Evolutionary conservation across 2,329 filamentous ascomycete species (phyloP), one percentile per base, ranked within the genome.

Genomic region (Onygenales sp.): DNA sequence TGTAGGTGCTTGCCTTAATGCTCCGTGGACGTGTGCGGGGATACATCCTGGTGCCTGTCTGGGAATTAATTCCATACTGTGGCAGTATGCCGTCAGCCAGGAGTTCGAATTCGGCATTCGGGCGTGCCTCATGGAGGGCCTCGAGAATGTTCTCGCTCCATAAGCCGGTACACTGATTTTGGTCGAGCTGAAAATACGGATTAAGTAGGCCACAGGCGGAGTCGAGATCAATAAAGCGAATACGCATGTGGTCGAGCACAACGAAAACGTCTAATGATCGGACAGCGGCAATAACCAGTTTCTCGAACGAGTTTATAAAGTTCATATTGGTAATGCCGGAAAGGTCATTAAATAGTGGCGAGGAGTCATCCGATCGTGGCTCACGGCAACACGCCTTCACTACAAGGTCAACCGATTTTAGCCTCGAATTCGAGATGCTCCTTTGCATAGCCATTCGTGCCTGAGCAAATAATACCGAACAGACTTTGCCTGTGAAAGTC

Each of bases 201-300:
- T 89, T 88, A 4, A 88, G 70, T 1, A 83, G 79, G 3, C 85
- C 85, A 11, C 85, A 76, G 2, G 83, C 80, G 2, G 85, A 87
- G 63, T 89, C 86, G 5, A 89, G 74, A 66, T 89, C 86, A 51
- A 89, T 83, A 61, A 87, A 89, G 52, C 86, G 82, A 61, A 89
- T 87, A 54, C 85, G 77, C 57, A 90, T 67, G 65, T 82, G 81
- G 44, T 82, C 72, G 34, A 90, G 68, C n/a, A 74, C 70, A 51
- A 77, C 76, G 47, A 87, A 76, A 33, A 73, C 75, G 11, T 77
- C 76, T 45, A 89, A 68, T 2, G 83, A 77, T 47, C 77, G 76
- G 34, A 87, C 80, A 1, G 79, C 83, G 1, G 81, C 76, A 2
- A 87, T 58, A 2, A 89, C 83, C 9, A 89, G 72, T 54, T 77